A percentile compares a stretch with the other conserved stretches of the same genome.
Conservation (phyloP, 2,329 filamentous ascomycete genomes). For the Ophiosphaerella korrae region DNA sequence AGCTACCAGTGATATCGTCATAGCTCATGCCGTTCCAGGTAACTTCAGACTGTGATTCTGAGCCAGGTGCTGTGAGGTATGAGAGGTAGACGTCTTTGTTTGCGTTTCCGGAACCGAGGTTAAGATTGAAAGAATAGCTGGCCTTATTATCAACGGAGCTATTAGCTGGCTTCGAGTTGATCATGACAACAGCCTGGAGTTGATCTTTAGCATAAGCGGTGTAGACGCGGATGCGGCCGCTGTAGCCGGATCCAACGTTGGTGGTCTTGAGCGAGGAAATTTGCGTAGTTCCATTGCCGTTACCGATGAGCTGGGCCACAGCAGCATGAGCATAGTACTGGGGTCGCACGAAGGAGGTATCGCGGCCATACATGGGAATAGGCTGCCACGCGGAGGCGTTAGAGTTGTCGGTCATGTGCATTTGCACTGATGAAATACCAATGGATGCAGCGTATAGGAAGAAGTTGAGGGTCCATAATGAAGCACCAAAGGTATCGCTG, state of each 20-base stretch:
- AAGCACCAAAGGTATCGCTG: constrained; percentile 56
- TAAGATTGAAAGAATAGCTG: constrained; percentile 50
- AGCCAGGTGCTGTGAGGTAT: constrained; percentile 54
- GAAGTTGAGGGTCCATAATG: constrained; percentile 60
- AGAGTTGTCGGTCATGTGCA: constrained; percentile 62
- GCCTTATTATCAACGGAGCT: constrained; percentile 44
- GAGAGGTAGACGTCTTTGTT: constrained; percentile 54
- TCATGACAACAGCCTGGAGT: constrained; percentile 51
- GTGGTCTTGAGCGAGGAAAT: constrained; percentile 45
- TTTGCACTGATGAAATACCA: constrained; percentile 55
- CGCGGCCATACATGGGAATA: constrained; percentile 45
- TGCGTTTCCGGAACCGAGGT: constrained; percentile 46
- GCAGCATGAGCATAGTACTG: constrained; percentile 59
- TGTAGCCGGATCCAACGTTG: constrained; percentile 44
- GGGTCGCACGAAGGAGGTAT: constrained; percentile 54
- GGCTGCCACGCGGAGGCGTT: constrained; percentile 59
- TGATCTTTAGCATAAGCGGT: constrained; percentile 51
- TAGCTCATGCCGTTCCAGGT: constrained; percentile 57
- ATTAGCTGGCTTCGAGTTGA: constrained; percentile 55
- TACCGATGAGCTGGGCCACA: constrained; percentile 56
- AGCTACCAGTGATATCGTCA: constrained; percentile 49
- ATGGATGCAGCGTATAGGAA: constrained; percentile 56
- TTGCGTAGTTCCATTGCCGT: constrained; percentile 53
- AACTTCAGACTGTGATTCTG: constrained; percentile 50
- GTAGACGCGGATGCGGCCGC: constrained; percentile 52